Conservation (phyloP, 495 filamentous ascomycete genomes). For the Neurospora sp. region DNA sequence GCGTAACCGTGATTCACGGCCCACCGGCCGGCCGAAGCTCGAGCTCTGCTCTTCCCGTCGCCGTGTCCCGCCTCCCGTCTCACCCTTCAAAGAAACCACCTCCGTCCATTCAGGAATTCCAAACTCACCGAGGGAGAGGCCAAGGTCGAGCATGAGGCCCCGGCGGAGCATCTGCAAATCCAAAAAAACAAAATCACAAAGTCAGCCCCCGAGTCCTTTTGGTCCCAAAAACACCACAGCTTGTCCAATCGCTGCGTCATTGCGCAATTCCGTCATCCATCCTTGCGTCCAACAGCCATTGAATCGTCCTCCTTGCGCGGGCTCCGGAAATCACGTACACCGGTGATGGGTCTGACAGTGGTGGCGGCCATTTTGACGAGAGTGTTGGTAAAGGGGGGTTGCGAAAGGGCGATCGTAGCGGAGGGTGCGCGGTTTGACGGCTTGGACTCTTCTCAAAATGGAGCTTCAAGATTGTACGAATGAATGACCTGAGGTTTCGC, state of each 20-base stretch:
- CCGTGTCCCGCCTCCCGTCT: neutral
- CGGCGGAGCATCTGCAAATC: constrained; percentile 39
- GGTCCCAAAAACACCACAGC: neutral
- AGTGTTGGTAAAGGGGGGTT: constrained; percentile 7
- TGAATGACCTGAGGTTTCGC: constrained; percentile 19
- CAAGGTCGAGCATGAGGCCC: constrained; percentile 35
- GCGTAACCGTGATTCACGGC: neutral
- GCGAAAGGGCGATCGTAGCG: constrained; percentile 8
- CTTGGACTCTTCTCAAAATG: constrained; percentile 8
- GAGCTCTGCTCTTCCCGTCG: neutral
- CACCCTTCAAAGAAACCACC: neutral
- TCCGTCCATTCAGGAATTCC: neutral
- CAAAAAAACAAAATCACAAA: neutral
- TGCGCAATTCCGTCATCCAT: neutral
- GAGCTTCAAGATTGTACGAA: constrained; percentile 10
- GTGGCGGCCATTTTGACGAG: constrained; percentile 27
- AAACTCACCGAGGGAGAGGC: constrained; percentile 33
- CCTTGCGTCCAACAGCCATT: neutral
- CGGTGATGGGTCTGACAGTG: constrained; percentile 18
- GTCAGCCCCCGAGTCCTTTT: neutral
- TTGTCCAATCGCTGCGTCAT: neutral
- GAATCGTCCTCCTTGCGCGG: neutral
- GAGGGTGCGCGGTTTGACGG: constrained; percentile 19
- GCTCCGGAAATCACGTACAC: constrained; percentile 11
- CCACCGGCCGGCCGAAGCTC: neutral